A percentile compares a stretch with the other conserved stretches of the same genome.
These are phyloP conservation scores for Picea abies DNA, from an alignment of 83 land plant genomes.

Conservation along the genomic window DNA sequence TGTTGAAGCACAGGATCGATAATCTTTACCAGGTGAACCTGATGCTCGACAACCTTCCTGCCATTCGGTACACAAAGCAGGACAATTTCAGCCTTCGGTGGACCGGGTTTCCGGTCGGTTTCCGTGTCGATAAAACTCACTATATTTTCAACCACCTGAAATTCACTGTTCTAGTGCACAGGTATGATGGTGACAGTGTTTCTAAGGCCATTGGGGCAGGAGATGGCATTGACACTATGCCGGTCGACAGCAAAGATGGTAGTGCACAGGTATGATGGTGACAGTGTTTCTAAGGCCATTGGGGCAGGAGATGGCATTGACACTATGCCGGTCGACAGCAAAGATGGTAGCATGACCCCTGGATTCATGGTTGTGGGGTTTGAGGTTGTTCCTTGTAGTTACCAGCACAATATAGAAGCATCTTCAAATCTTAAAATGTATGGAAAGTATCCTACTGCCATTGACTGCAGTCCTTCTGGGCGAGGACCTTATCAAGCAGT, in stretches of 20 bases:
- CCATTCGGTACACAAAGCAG: slow-evolving; percentile 62
- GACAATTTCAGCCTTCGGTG: slow-evolving; percentile 49
- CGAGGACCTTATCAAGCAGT: slow-evolving; percentile 29
- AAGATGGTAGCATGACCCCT: slow-evolving; percentile 34
- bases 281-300: too few species aligned
- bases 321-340: too few species aligned
- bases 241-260: background rate
- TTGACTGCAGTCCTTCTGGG: slow-evolving; percentile 40
- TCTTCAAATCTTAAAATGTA: slow-evolving; percentile 45
- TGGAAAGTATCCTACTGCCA: slow-evolving; percentile 34
- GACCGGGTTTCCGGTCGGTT: slow-evolving; percentile 82
- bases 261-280: too few species aligned
- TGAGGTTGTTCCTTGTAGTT: slow-evolving; percentile 67
- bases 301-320: too few species aligned
- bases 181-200: slow-evolving; percentile 67
- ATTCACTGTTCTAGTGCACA: slow-evolving; percentile 73
- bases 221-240: slow-evolving; percentile 61
- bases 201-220: slow-evolving; percentile 71
- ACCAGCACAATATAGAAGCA: slow-evolving; percentile 28
- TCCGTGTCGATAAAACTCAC: slow-evolving; percentile 38
- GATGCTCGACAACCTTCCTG: slow-evolving; percentile 81
- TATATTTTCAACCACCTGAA: slow-evolving; percentile 79
- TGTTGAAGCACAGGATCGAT: slow-evolving; percentile 70
- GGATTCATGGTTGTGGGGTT: slow-evolving; percentile 72
- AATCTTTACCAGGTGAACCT: slow-evolving; percentile 86